Evolutionary conservation across 768 basidiomycete genomes (phyloP), one percentile per base, ranked within the genome.

Genomic region (Gymnopilus dilepis): DNA sequence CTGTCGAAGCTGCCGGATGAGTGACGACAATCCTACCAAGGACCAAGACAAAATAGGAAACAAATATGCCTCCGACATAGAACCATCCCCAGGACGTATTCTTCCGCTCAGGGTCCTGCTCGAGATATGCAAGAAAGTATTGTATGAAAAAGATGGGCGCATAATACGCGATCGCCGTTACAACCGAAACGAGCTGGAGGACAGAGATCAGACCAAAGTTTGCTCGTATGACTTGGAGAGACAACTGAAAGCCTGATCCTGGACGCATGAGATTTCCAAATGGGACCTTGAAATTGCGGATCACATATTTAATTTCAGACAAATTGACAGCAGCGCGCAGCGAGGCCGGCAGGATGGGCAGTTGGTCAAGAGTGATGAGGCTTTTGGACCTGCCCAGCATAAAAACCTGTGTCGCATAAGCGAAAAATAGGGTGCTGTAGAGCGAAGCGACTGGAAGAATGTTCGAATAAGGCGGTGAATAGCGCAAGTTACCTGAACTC

Each of bases 31-130:
- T 11, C 62, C 54, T 43, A 68, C 67, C 58, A 33, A 70, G 40
- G 37, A 67, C 61, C 6, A 60, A 37, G 19, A 64, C 6, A n/a
- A 57, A 60, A 28, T 70, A 58, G 17, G 67, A 34, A 3, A 58
- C 17, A 55, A 68, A 70, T 8, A 70, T 50, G 3, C 67, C 69
- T 13, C 62, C 45, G n/a, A 70, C 69, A 41, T 67, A 86, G 48
- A 89, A 78, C 85, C 85, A 88, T 2, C 90, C 89, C 86, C 88
- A 90, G 1, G 80, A 73, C 30, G 74, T 74, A 65, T 84, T 71
- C 43, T 80, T 75, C 19, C 88, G 73, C 21, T 74, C 74, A 3
- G 85, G 82, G 61, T 89, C 87, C 3, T 73, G 70, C 67, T 91
- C 88, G 13, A 91, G 75, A 71, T 89, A 90, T 37, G 69, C 64